Conservation (phyloP, 1,284 basidiomycete species). For the Thecaphora frezii region DNA sequence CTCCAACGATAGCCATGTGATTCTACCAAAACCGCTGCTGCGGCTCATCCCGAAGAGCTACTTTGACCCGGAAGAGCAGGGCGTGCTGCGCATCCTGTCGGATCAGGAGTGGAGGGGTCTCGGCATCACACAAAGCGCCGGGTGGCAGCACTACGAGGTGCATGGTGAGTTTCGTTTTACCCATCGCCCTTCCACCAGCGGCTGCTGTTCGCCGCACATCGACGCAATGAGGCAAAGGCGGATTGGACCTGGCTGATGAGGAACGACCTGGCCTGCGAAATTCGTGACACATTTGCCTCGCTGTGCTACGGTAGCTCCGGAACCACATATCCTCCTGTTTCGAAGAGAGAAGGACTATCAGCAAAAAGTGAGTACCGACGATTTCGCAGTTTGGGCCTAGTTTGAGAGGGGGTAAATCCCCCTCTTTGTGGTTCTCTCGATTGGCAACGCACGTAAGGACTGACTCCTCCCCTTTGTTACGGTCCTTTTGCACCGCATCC, state of each 20-base stretch:
- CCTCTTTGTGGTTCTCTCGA: too few species aligned
- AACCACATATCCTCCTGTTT: conserved; percentile 63
- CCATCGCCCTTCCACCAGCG: not conserved
- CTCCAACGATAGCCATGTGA: conserved; percentile 63
- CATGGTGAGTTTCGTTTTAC: conserved; percentile 70
- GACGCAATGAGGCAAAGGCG: not conserved
- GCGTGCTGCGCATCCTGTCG: conserved; percentile 76
- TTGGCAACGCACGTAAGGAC: too few species aligned
- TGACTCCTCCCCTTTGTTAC: not conserved
- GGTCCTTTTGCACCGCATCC: not conserved
- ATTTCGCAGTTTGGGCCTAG: too few species aligned
- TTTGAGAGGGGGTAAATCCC: not conserved
- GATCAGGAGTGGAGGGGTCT: conserved; percentile 93
- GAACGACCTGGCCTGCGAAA: too few species aligned
- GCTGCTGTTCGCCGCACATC: not conserved
- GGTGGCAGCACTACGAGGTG: conserved; percentile 97
- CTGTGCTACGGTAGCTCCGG: conserved; percentile 54
- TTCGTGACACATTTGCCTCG: not conserved
- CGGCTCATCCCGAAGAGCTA: conserved; percentile 59
- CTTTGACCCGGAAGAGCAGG: conserved; percentile 71
- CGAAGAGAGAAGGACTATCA: conserved; percentile 61
- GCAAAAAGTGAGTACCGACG: conserved; percentile 39
- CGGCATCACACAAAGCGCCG: conserved; percentile 90
- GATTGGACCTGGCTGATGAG: not conserved
- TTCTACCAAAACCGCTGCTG: conserved; percentile 58